phyloP scores from a whole-genome alignment of 805 yeast genomes.

The Babjeviella inositovora region DNA sequence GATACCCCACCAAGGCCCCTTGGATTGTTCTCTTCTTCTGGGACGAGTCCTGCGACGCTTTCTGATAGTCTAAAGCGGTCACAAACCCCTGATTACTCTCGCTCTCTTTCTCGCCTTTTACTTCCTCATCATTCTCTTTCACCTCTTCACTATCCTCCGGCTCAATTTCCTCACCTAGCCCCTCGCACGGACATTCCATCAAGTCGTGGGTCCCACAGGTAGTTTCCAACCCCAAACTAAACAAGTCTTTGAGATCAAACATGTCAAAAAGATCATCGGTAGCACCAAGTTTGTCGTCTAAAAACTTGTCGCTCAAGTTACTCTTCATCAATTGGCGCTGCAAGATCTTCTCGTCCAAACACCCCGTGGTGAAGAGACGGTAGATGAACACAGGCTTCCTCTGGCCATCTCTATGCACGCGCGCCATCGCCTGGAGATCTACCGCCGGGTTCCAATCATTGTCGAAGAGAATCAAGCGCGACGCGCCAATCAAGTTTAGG shows the following conservation, averaged over 20 bases:
- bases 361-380: slow-evolving; percentile 73
- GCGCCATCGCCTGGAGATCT: slow-evolving; percentile 89
- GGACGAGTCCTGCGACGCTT: slow-evolving; percentile 11
- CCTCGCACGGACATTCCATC: slow-evolving; percentile 46
- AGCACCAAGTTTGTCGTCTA: slow-evolving; percentile 20
- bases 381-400: slow-evolving; percentile 62
- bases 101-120: slow-evolving; percentile 1
- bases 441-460: slow-evolving; percentile 96
- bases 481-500: slow-evolving; percentile 78
- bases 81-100: slow-evolving; percentile 22
- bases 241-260: slow-evolving; percentile 60
- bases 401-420: slow-evolving; percentile 93
- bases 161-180: slow-evolving; percentile 25
- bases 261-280: slow-evolving; percentile 54
- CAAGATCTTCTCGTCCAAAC: slow-evolving; percentile 85
- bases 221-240: slow-evolving; percentile 34
- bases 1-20: slow-evolving; percentile 43
- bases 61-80: slow-evolving; percentile 33
- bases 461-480: slow-evolving; percentile 71
- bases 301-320: slow-evolving; percentile 61
- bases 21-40: slow-evolving; percentile 26
- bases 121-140: slow-evolving; percentile 8
- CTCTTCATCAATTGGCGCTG: slow-evolving; percentile 82
- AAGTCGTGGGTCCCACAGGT: slow-evolving; percentile 66
- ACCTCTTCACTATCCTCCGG: slow-evolving; percentile 4